Conservation (phyloP, 148 eudicot genomes). For the Chenopodium berlandieri region DNA sequence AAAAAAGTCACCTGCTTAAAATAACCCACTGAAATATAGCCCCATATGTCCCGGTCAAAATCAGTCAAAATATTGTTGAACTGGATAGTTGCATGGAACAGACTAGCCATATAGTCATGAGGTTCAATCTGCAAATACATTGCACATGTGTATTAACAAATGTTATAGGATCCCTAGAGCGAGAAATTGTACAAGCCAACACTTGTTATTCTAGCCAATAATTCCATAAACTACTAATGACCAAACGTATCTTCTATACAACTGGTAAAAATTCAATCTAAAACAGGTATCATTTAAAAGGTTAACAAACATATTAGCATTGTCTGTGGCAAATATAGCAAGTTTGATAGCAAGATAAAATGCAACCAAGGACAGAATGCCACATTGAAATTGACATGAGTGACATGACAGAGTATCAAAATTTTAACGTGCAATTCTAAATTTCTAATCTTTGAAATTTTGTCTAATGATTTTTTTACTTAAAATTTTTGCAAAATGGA, state of each 20-base stretch:
- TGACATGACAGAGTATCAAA: neutral
- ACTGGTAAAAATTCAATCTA: neutral
- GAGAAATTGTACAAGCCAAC: neutral
- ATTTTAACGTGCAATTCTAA: neutral
- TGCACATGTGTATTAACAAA: neutral
- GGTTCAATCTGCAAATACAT: constrained; percentile 70
- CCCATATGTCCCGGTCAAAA: constrained; percentile 92
- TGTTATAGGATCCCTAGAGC: neutral
- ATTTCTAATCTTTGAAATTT: neutral
- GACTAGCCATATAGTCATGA: constrained; percentile 94
- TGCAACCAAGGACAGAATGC: neutral
- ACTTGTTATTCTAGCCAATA: neutral
- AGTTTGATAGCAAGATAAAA: neutral
- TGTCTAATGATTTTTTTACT: neutral
- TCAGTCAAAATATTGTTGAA: constrained; percentile 78
- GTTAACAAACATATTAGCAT: neutral
- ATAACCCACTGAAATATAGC: constrained; percentile 78
- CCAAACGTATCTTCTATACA: neutral
- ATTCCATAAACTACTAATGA: neutral
- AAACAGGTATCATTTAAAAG: neutral
- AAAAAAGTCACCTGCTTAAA: constrained; percentile 79
- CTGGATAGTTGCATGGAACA: constrained; percentile 68
- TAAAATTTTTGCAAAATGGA: neutral
- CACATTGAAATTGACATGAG: neutral
- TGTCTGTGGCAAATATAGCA: neutral